Percentiles rank a stretch among this genome's conserved stretches.
Conservation (phyloP, 2,329 filamentous ascomycete species). For the Xylariales sp. region DNA sequence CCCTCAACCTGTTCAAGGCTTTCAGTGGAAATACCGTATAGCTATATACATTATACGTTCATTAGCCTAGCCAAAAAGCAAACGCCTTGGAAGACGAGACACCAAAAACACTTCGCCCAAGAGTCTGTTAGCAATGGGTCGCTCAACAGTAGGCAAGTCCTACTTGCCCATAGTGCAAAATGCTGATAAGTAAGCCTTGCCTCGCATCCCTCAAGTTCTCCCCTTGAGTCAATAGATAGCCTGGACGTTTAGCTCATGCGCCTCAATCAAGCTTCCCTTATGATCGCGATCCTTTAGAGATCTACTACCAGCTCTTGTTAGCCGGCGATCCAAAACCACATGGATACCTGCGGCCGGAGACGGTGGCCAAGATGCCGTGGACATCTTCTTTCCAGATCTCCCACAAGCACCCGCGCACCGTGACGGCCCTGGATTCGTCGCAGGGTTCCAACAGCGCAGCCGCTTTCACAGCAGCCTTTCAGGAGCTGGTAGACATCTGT, state of each 20-base stretch:
- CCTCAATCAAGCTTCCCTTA: constrained; percentile 57
- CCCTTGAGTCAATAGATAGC: background rate
- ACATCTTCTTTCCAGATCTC: constrained; percentile 51
- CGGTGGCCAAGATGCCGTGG: constrained; percentile 60
- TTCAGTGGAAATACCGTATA: constrained; percentile 1
- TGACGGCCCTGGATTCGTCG: constrained; percentile 49
- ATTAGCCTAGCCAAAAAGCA: background rate
- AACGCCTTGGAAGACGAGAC: background rate
- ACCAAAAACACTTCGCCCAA: background rate
- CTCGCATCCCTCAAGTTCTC: background rate
- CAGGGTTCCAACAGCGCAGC: constrained; percentile 43
- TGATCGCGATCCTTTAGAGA: constrained; percentile 45
- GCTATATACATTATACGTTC: background rate
- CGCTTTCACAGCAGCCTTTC: constrained; percentile 49
- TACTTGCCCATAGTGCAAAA: constrained; percentile 40
- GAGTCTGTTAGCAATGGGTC: constrained; percentile 23
- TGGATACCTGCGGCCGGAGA: constrained; percentile 61
- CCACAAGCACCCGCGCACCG: constrained; percentile 45
- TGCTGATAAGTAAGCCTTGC: constrained; percentile 36
- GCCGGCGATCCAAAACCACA: constrained; percentile 59
- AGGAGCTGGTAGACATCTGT: constrained; percentile 47
- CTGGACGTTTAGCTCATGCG: constrained; percentile 12
- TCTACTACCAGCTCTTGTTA: constrained; percentile 60
- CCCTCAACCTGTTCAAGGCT: constrained; percentile 1
- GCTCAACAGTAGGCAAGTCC: constrained; percentile 35